Conservation (phyloP, 1,284 basidiomycete genomes). For the Naganishia liquefaciens region DNA sequence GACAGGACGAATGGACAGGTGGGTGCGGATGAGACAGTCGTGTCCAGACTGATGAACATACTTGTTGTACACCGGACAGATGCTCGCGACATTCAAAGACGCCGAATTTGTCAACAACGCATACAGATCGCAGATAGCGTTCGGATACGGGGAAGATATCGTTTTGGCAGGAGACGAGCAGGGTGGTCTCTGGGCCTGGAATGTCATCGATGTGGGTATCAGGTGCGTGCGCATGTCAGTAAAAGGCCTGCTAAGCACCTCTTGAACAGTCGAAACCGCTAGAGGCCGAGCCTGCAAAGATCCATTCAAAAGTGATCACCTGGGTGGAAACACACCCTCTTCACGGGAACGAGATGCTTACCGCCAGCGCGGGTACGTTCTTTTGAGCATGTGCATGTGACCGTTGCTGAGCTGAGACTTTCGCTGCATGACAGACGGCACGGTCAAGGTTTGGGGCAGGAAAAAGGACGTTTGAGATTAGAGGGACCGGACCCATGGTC, state of each 20-base stretch:
- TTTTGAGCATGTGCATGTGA: neutral
- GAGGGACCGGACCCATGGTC: slow-evolving; percentile 28
- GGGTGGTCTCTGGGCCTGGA: slow-evolving; percentile 87
- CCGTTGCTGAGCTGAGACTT: neutral
- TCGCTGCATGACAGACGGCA: slow-evolving; percentile 59
- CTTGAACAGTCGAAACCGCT: slow-evolving; percentile 64
- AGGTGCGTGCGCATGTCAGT: neutral
- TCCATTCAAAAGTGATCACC: slow-evolving; percentile 79
- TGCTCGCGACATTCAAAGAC: slow-evolving; percentile 81
- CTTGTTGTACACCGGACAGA: slow-evolving; percentile 21
- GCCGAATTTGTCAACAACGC: slow-evolving; percentile 64
- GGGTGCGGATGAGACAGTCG: neutral
- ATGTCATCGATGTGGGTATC: slow-evolving; percentile 73
- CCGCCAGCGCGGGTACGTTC: slow-evolving; percentile 68
- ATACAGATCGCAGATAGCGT: slow-evolving; percentile 79
- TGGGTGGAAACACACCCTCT: slow-evolving; percentile 87
- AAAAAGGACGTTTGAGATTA: slow-evolving; percentile 19
- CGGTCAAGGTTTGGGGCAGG: slow-evolving; percentile 71
- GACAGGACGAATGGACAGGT: slow-evolving; percentile 76
- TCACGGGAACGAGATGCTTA: slow-evolving; percentile 75
- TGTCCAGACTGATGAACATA: too few relatives aligned
- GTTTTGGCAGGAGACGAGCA: slow-evolving; percentile 87
- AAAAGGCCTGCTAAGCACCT: too few relatives aligned
- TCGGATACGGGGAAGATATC: slow-evolving; percentile 76
- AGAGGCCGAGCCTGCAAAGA: slow-evolving; percentile 66